Conservation (phyloP, 2,329 filamentous ascomycete species). For the Calonectria leucothoes region DNA sequence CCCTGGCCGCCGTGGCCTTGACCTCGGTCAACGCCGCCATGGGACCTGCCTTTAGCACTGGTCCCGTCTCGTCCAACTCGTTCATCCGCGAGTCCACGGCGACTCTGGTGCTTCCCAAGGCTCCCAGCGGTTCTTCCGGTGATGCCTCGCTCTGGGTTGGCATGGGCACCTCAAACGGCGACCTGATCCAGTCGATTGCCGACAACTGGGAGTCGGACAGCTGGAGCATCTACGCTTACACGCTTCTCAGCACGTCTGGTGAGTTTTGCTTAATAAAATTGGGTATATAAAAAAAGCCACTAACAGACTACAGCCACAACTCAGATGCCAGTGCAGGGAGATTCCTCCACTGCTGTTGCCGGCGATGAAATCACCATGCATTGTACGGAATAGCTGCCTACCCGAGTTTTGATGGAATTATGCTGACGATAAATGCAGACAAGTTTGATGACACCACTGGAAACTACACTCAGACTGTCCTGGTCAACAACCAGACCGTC, state of each 20-base stretch:
- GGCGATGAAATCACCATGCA: constrained; percentile 35
- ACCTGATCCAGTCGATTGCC: constrained; percentile 60
- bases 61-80: constrained; percentile 51
- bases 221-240: constrained; percentile 59
- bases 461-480: constrained; percentile 34
- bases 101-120: constrained; percentile 54
- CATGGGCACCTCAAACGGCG: constrained; percentile 59
- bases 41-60: constrained; percentile 56
- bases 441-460: constrained; percentile 26
- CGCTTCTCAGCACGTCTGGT: constrained; percentile 49
- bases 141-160: constrained; percentile 59
- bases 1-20: constrained; percentile 30
- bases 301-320: constrained; percentile 21
- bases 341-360: constrained; percentile 24
- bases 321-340: constrained; percentile 30
- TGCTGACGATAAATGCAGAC: constrained; percentile 14
- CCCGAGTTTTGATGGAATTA: background rate
- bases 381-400: constrained; percentile 8
- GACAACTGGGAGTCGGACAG: constrained; percentile 45
- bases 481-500: constrained; percentile 42
- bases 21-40: constrained; percentile 41
- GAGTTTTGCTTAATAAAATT: background rate
- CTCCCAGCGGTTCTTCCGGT: constrained; percentile 50
- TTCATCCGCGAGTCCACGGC: constrained; percentile 58
- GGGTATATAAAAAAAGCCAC: background rate